phyloP scores from a whole-genome alignment of 305 asterid species.

The Fraxinus nigra region DNA sequence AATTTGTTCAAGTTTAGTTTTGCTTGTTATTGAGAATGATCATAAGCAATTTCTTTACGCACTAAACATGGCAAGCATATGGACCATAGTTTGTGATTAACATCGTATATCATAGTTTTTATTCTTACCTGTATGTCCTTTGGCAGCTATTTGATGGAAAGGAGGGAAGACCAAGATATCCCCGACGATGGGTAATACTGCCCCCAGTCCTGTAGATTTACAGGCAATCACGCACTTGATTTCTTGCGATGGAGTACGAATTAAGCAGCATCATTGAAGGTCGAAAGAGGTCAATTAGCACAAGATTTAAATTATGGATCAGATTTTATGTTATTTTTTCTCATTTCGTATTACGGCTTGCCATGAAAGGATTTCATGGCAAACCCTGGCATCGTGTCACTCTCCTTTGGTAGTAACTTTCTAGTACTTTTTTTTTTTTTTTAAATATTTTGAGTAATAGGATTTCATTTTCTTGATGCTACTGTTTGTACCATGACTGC shows the following conservation, averaged over 20 bases:
- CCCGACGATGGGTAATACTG: slow-evolving; percentile 93
- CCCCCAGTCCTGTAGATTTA: slow-evolving; percentile 84
- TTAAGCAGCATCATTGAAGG: background rate
- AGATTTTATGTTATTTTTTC: background rate
- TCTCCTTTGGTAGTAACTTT: background rate
- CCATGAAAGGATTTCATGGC: background rate
- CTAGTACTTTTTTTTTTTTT: background rate
- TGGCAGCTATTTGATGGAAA: slow-evolving; percentile 89
- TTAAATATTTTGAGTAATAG: background rate
- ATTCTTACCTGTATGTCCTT: slow-evolving; percentile 14
- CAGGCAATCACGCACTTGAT: slow-evolving; percentile 4
- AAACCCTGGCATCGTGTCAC: background rate
- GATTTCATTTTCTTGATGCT: background rate
- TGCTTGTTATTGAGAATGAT: background rate
- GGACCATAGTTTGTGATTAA: background rate
- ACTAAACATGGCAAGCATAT: background rate
- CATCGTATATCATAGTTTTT: background rate
- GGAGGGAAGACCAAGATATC: slow-evolving; percentile 85
- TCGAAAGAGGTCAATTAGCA: background rate
- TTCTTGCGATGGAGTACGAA: slow-evolving; percentile 5
- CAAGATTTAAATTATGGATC: background rate
- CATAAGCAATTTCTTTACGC: background rate
- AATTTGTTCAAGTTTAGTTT: background rate
- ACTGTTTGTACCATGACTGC: background rate
- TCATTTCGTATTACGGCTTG: background rate